phyloP scores from a whole-genome alignment of 345 rosid species.

The Noccaea bulbosa region DNA sequence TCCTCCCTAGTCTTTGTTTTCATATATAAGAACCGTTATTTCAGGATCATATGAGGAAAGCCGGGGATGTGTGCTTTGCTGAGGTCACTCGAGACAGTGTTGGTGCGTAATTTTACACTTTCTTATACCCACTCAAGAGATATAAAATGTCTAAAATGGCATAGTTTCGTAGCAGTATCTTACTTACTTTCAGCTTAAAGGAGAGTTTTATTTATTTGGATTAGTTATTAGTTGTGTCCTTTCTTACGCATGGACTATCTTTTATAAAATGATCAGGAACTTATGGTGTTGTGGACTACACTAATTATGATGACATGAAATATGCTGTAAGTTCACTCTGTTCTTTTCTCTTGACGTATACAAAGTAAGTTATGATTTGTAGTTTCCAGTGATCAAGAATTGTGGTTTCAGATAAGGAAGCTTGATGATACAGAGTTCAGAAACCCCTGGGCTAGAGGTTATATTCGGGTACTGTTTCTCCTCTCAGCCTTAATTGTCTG shows the following conservation, averaged over 20 bases:
- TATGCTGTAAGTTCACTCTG: slow-evolving; percentile 71
- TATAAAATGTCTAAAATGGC: no score
- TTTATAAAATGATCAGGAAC: slow-evolving; percentile 57
- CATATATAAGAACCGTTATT: slow-evolving; percentile 27
- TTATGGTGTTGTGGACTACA: slow-evolving; percentile 91
- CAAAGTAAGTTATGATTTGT: background rate
- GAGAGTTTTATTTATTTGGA: background rate
- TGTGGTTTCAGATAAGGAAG: slow-evolving; percentile 56
- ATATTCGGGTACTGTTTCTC: slow-evolving; percentile 59
- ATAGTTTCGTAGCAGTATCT: background rate
- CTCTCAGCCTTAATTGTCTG: background rate
- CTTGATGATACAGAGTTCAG: slow-evolving; percentile 87
- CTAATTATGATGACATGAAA: slow-evolving; percentile 93
- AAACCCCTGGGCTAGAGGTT: slow-evolving; percentile 84
- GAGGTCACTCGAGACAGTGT: slow-evolving; percentile 88
- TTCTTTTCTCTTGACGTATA: slow-evolving; percentile 13
- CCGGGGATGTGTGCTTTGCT: slow-evolving; percentile 95
- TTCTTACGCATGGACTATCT: slow-evolving; percentile 1
- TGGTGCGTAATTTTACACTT: slow-evolving; percentile 53
- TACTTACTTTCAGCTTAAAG: background rate
- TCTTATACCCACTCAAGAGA: background rate
- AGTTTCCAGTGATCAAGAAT: background rate
- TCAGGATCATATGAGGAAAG: slow-evolving; percentile 98
- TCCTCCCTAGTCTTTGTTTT: slow-evolving; percentile 7
- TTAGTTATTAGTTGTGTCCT: background rate